Base-by-base conservation (phyloP, 2,329 filamentous ascomycete species). In the Clarireedia homoeocarpa region DNA sequence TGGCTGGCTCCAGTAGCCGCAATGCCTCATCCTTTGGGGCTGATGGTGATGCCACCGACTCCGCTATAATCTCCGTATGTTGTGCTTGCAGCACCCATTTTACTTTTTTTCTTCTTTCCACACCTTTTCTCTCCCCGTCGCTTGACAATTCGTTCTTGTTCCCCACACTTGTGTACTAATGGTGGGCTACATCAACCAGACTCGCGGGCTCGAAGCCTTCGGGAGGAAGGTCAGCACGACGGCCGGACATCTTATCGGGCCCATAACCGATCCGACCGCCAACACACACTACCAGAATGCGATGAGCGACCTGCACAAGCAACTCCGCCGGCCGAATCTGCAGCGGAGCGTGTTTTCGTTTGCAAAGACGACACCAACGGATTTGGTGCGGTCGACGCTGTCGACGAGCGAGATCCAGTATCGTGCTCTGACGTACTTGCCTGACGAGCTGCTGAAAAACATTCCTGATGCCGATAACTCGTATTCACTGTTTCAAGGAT, bases 401-500 rank as follows among this genome's bases (percentile, higher is more conserved):
- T 96, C 91, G 44, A 88, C 89, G 20, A 78, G 83, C 62, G 94
- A 99, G 75, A 97, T 97, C 65, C 91, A 96, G 72, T 91, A 95
- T 65, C 88, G 94, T 63, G 94, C 94, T 48, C 75, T 97, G 55
- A 85, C 90, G 46, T 91, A 88, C 69, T 78, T 99, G 38, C 85
- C 94, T 50, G 92, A 99, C 72, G 91, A 96, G 60, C 81, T 99
- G 63, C 82, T 99, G 48, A 77, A 78, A 63, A 91, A 96, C 70
- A 92, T 96, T 51, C 94, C 94, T 63, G 90, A 95, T 59, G 81
- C 86, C 69, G 84, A 86, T 23, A 95, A 89, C 72, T 77, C 84
- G 15, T 99, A 95, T 74, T 96, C 91, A 42, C 78, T 99, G 46
- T 97, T 99, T 71, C 89, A 99, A 71, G 94, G 94, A 62, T 99